Conservation (phyloP, 257 asterid genomes). For the Dorcoceras hygrometricum region DNA sequence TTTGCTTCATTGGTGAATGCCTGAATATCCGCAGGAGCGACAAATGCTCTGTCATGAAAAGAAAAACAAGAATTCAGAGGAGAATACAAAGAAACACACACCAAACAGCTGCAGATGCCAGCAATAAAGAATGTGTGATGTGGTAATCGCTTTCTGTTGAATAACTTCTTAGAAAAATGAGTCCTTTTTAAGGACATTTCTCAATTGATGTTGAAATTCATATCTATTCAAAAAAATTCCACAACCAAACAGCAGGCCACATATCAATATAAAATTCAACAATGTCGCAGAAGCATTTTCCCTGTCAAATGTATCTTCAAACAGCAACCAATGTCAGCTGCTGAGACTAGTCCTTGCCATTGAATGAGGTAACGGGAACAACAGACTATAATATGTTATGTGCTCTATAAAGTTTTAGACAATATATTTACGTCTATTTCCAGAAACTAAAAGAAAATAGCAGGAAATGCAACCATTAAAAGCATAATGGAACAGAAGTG, state of each 20-base stretch:
- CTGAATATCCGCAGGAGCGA: conserved; percentile 81
- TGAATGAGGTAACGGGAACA: background rate
- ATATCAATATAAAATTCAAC: background rate
- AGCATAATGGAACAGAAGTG: background rate
- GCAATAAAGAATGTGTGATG: conserved; percentile 20
- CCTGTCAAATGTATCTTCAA: conserved; percentile 9
- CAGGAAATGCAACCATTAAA: too few relatives aligned
- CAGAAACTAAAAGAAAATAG: background rate
- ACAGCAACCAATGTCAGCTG: conserved; percentile 3
- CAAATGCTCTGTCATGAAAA: conserved; percentile 72
- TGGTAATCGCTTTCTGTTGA: conserved; percentile 1
- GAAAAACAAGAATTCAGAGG: conserved; percentile 14
- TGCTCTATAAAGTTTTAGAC: background rate
- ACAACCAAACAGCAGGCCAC: conserved; percentile 14
- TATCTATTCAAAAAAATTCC: conserved; percentile 12
- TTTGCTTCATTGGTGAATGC: conserved; percentile 65
- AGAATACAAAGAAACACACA: too few relatives aligned
- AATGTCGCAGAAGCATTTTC: background rate
- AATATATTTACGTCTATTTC: background rate
- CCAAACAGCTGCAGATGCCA: background rate
- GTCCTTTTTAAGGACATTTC: conserved; percentile 15
- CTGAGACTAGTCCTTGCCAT: conserved; percentile 1
- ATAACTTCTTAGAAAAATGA: background rate
- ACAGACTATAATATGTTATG: conserved; percentile 1
- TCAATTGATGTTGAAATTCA: conserved; percentile 10